Percentiles rank a stretch among this genome's conserved stretches.
phyloP scores from a whole-genome alignment of 1,139 yeast genomes.

The Yamadazyma diddensiae region DNA sequence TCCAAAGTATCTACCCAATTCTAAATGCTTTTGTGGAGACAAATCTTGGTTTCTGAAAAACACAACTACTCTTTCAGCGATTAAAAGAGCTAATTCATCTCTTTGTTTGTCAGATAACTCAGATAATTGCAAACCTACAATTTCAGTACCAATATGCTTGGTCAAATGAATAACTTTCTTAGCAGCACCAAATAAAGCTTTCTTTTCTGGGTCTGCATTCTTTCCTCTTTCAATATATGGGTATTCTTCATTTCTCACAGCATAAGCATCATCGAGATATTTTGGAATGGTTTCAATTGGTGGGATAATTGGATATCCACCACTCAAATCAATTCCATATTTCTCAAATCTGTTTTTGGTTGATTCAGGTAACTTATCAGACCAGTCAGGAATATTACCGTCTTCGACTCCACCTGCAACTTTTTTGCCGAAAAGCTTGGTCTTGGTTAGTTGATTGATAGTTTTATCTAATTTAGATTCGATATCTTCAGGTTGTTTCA shows the following conservation, averaged over 20 bases:
- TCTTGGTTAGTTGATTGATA: conserved; percentile 4
- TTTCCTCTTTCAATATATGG: conserved; percentile 46
- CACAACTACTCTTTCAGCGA: conserved; percentile 44
- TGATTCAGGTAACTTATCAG: conserved; percentile 17
- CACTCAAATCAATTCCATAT: conserved; percentile 28
- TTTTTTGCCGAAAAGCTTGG: conserved; percentile 5
- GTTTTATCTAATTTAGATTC: conserved; percentile 6
- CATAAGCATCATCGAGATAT: conserved; percentile 50
- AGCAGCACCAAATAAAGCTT: conserved; percentile 51
- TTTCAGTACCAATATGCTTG: conserved; percentile 53
- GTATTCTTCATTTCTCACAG: conserved; percentile 38
- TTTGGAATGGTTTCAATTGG: conserved; percentile 37
- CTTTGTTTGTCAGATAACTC: conserved; percentile 49
- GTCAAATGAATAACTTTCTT: conserved; percentile 46
- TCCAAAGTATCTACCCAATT: conserved; percentile 41
- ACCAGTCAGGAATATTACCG: conserved; percentile 12
- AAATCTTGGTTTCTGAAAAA: conserved; percentile 44
- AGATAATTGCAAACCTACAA: conserved; percentile 50
- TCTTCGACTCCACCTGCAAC: conserved; percentile 3
- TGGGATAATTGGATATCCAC: conserved; percentile 32
- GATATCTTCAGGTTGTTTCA: background rate
- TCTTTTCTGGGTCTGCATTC: conserved; percentile 53
- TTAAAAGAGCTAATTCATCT: conserved; percentile 47
- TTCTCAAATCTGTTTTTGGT: conserved; percentile 25
- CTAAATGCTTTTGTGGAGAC: conserved; percentile 44